Base-by-base conservation (phyloP, 2,329 filamentous ascomycete species). In the Talaromyces sp. region DNA sequence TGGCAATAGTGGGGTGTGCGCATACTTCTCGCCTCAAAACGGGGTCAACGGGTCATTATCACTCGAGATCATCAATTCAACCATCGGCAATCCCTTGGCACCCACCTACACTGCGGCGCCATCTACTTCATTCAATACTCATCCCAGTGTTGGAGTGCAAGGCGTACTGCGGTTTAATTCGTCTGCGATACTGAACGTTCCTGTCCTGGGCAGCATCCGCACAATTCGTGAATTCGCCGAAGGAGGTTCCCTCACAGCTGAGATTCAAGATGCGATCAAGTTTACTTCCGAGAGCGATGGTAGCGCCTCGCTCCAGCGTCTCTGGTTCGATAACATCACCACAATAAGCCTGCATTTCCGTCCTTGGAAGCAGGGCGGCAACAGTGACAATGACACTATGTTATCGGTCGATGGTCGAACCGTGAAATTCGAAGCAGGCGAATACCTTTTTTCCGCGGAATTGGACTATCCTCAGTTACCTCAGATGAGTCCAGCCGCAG, bases 161-260 rank as follows among this genome's bases (percentile, higher is more conserved):
- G 80, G 82, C 0, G 64, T 77, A 2, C 53, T 88, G 7, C 74
- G 76, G 1, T 82, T 88, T 63, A 86, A 86, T 62, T 73, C 77
- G 4, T 83, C 84, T 0, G 82, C 84, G 0, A 67, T 73, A 1
- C 71, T 88, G 13, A 79, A 78, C 0, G 61, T 85, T 0, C 74
- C 83, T 0, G 83, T 87, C 7, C 66, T 87, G 7, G 85, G 85
- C 1, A 86, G 83, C 63, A 80, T 87, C 29, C 75, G 84, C 9
- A 84, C 80, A 1, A 85, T 88, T 57, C 78, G 85, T 36, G 84
- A 87, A 60, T 86, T 82, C 58, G 80, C 79, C 1, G 84, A 87
- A 65, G 84, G 84, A 1, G 80, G 79, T 46, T 65, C 80, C 4
- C 71, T 87, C 5, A 70, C 71, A 16, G 76, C 81, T 0, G 64